Evolutionary conservation across 768 basidiomycete genomes (phyloP).

Genomic region (Russula sp.): DNA sequence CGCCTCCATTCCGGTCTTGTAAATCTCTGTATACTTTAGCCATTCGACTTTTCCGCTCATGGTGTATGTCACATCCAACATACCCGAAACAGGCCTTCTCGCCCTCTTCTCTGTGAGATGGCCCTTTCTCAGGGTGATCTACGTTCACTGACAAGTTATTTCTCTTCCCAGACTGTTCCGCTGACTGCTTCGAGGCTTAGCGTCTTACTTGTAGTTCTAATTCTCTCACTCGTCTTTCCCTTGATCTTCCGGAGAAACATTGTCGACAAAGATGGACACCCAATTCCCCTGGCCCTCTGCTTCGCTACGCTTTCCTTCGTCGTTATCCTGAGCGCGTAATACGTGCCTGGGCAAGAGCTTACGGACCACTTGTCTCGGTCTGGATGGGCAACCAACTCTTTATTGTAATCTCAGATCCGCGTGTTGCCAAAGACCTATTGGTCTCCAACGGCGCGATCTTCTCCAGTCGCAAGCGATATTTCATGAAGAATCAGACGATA

Average conservation of each 20-base stretch:
- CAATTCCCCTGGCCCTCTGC: slow-evolving; percentile 33
- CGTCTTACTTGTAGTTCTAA: slow-evolving; percentile 14
- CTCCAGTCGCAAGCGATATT: slow-evolving; percentile 46
- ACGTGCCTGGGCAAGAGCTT: slow-evolving; percentile 44
- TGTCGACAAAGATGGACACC: slow-evolving; percentile 32
- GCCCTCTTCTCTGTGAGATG: slow-evolving; percentile 14
- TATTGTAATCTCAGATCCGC: slow-evolving; percentile 46
- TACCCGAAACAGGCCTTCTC: slow-evolving; percentile 9
- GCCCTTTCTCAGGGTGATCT: background rate
- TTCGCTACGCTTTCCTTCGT: slow-evolving; percentile 42
- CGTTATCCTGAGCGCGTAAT: slow-evolving; percentile 46
- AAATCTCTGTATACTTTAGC: slow-evolving; percentile 19
- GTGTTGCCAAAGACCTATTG: slow-evolving; percentile 45
- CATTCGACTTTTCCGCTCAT: slow-evolving; percentile 1
- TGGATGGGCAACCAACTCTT: slow-evolving; percentile 51
- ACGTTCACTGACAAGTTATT: slow-evolving; percentile 2
- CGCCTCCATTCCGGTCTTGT: background rate
- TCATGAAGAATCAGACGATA: slow-evolving; percentile 47
- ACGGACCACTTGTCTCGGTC: slow-evolving; percentile 45
- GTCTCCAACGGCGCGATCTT: slow-evolving; percentile 47
- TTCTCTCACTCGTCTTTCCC: slow-evolving; percentile 23
- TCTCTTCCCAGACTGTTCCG: background rate
- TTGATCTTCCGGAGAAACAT: slow-evolving; percentile 31
- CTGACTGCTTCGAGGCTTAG: background rate
- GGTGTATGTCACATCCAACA: slow-evolving; percentile 6